Evolutionary conservation across 2,329 filamentous ascomycete genomes (phyloP).

Genomic region (Drechslera avenae): DNA sequence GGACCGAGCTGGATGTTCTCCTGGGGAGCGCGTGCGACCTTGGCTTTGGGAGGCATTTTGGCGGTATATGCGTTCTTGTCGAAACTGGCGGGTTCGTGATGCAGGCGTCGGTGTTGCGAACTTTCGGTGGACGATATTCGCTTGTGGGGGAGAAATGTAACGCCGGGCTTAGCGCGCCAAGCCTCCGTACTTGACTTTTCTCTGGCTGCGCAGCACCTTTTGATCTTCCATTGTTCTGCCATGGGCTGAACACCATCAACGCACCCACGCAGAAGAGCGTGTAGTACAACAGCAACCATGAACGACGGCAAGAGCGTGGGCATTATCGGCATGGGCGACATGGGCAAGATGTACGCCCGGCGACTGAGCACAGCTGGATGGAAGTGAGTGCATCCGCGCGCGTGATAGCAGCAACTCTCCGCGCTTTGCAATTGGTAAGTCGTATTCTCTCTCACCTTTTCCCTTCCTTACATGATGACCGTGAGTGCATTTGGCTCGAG

Average conservation of each 20-base stretch:
- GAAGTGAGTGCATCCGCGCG: slow-evolving; percentile 70
- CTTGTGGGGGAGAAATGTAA: slow-evolving; percentile 21
- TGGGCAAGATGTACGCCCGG: slow-evolving; percentile 98
- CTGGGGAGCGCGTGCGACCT: slow-evolving; percentile 74
- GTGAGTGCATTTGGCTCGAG: slow-evolving; percentile 99
- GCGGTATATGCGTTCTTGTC: slow-evolving; percentile 36
- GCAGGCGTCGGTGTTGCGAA: slow-evolving; percentile 29
- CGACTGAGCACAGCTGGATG: slow-evolving; percentile 88
- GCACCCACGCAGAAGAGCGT: slow-evolving; percentile 29
- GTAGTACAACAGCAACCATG: slow-evolving; percentile 51
- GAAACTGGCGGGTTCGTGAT: slow-evolving; percentile 34
- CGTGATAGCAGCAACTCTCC: slow-evolving; percentile 17
- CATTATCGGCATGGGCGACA: slow-evolving; percentile 98
- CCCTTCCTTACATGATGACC: slow-evolving; percentile 80
- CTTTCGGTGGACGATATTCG: slow-evolving; percentile 24
- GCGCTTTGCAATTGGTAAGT: slow-evolving; percentile 35
- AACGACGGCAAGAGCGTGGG: slow-evolving; percentile 75
- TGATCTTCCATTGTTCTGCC: slow-evolving; percentile 19
- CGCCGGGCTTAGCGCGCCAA: slow-evolving; percentile 22
- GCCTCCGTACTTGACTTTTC: slow-evolving; percentile 24
- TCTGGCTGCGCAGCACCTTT: slow-evolving; percentile 13
- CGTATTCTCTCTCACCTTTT: slow-evolving; percentile 14
- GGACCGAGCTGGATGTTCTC: slow-evolving; percentile 96
- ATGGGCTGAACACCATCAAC: slow-evolving; percentile 40
- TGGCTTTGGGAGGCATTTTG: slow-evolving; percentile 88